Evolutionary conservation across 2,329 filamentous ascomycete genomes (phyloP).

Genomic region (Acephala macrosclerotiorum): DNA sequence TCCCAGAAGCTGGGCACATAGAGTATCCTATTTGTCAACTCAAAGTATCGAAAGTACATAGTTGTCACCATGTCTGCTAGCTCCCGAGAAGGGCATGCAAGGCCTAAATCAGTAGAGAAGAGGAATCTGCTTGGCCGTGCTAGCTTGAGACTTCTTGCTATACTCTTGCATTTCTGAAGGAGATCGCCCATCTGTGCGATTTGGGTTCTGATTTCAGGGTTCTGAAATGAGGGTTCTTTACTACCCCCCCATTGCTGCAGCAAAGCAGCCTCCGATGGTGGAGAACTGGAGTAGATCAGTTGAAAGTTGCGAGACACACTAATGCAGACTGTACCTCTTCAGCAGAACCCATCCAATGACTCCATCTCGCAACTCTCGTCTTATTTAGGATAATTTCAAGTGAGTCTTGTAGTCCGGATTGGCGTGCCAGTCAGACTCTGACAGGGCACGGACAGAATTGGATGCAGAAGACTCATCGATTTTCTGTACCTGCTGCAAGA

Average conservation of each 20-base stretch:
- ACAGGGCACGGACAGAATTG: neutral
- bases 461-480: conserved; percentile 3
- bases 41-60: neutral
- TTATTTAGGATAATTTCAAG: conserved; percentile 46
- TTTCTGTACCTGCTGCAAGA: neutral
- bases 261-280: neutral
- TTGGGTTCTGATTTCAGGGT: neutral
- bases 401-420: conserved; percentile 28
- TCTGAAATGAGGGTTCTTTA: neutral
- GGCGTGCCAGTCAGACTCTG: neutral
- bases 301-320: neutral
- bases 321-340: conserved; percentile 40
- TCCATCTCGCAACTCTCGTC: conserved; percentile 45
- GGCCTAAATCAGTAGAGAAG: neutral
- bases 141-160: neutral
- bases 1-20: conserved; percentile 3
- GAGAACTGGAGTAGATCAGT: neutral
- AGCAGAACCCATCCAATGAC: conserved; percentile 44
- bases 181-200: conserved; percentile 10
- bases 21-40: conserved; percentile 6
- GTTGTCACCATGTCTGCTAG: neutral
- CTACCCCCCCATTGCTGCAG: neutral
- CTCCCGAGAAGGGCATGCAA: neutral
- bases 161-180: conserved; percentile 4
- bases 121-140: conserved; percentile 1